Base-by-base conservation (phyloP, 2,329 filamentous ascomycete species). In the Phyllosticta citribraziliensis region DNA sequence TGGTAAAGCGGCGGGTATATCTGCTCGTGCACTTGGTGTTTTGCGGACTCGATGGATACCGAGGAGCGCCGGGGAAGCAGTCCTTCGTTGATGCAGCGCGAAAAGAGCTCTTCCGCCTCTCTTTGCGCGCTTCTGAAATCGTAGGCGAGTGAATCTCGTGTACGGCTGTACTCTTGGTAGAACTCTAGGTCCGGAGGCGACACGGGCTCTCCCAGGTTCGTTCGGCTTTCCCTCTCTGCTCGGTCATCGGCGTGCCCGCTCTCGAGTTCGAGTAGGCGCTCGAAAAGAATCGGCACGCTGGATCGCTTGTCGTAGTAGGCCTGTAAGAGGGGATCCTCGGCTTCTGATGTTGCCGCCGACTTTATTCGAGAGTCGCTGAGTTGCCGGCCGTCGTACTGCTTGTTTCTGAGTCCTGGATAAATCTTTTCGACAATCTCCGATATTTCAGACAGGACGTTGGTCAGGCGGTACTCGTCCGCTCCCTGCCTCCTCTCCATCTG, bases 171-270 rank as follows among this genome's bases (percentile, higher is more conserved):
- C 5, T 61, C 53, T 50, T 19, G 52, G 33, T 61, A 61, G 27
- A 61, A 61, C 27, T 61, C 59, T 4, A 61, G 54, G 17, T 61
- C 59, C 0, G 59, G 59, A 22, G 55, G 59, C 5, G 54, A 56
- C 1, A 61, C 56, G 14, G 59, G 59, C 30, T 61, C 25, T 1
- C 59, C 59, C 2, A 61, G 59, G 14, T 57, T 52, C 14, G 27
- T 20, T 12, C 59, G 50, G 5, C 54, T 61, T 19, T 61, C 59
- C 50, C 59, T 53, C 24, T 53, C 25, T 6, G 55, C 51, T 10
- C 59, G 47, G 17, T 61, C 59, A 2, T 54, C 33, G 1, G 10
- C 55, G 20, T 56, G 56, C 5, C 50, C 55, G 19, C 52, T 9
- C 5, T 61, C 59, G 20, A 61, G 59, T 11, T 61, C 55, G 12